phyloP scores from a whole-genome alignment of 345 rosid species.

The Linum lewisii region DNA sequence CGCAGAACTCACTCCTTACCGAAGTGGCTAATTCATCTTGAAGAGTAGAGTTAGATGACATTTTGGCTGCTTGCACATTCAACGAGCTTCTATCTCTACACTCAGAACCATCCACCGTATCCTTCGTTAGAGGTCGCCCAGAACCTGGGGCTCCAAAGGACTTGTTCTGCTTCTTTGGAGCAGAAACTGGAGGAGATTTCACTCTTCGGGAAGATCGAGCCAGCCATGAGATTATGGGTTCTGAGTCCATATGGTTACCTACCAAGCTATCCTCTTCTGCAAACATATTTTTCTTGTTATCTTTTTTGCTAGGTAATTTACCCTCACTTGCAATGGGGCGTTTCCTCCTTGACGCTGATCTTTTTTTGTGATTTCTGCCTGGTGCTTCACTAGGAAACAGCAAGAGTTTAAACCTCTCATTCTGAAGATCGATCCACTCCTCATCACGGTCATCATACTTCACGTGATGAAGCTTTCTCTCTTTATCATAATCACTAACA shows the following conservation, averaged over 20 bases:
- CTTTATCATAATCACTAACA: constrained; percentile 58
- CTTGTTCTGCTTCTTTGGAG: constrained; percentile 42
- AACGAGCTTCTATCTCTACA: constrained; percentile 20
- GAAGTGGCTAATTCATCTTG: constrained; percentile 23
- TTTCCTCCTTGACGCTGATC: constrained; percentile 30
- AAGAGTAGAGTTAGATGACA: constrained; percentile 22
- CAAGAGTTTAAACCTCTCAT: constrained; percentile 80
- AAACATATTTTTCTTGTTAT: constrained; percentile 27
- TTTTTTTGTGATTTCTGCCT: constrained; percentile 34
- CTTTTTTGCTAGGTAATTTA: constrained; percentile 27
- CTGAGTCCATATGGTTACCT: constrained; percentile 60
- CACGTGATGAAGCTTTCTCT: constrained; percentile 73
- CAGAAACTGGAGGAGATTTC: constrained; percentile 46
- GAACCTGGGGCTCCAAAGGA: constrained; percentile 18
- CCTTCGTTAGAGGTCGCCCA: constrained; percentile 16
- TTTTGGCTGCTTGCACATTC: constrained; percentile 21
- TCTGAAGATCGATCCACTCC: constrained; percentile 80
- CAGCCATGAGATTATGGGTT: constrained; percentile 90
- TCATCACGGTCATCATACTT: constrained; percentile 98
- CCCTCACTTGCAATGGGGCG: constrained; percentile 26
- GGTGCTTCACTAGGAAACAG: constrained; percentile 78
- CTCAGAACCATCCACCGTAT: constrained; percentile 20
- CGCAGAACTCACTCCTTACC: constrained; percentile 27
- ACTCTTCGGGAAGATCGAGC: constrained; percentile 45
- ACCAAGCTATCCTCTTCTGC: constrained; percentile 42